phyloP scores from a whole-genome alignment of 495 filamentous ascomycete genomes.

The Sordaria brevicollis region DNA sequence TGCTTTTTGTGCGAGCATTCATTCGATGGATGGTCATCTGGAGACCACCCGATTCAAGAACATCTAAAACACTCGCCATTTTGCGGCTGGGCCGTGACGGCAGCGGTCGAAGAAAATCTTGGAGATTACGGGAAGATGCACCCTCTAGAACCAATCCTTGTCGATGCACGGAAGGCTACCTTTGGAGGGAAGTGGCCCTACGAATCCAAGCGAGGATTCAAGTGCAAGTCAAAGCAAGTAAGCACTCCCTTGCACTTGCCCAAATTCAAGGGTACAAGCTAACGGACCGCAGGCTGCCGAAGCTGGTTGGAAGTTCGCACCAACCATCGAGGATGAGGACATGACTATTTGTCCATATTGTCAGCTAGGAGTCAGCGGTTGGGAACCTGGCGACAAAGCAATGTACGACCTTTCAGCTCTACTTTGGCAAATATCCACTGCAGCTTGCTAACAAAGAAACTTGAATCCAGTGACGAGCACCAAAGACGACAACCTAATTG shows the following conservation, averaged over 20 bases:
- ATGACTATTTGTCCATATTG: slow-evolving; percentile 85
- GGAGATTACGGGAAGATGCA: slow-evolving; percentile 59
- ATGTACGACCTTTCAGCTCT: slow-evolving; percentile 43
- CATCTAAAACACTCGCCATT: slow-evolving; percentile 71
- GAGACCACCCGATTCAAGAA: slow-evolving; percentile 70
- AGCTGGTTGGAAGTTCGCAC: slow-evolving; percentile 89
- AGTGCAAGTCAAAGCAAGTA: slow-evolving; percentile 81
- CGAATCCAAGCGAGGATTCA: slow-evolving; percentile 77
- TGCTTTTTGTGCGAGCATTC: slow-evolving; percentile 76
- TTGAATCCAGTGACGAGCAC: slow-evolving; percentile 65
- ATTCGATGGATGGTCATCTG: slow-evolving; percentile 81
- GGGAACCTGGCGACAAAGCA: slow-evolving; percentile 86
- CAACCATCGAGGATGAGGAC: slow-evolving; percentile 68
- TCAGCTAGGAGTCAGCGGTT: slow-evolving; percentile 72
- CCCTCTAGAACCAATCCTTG: slow-evolving; percentile 57
- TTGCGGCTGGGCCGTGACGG: slow-evolving; percentile 83
- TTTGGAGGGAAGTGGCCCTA: slow-evolving; percentile 79
- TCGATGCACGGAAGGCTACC: slow-evolving; percentile 67
- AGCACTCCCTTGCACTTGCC: slow-evolving; percentile 1
- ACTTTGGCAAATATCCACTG: background rate
- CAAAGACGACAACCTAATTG: slow-evolving; percentile 66
- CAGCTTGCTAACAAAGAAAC: slow-evolving; percentile 11
- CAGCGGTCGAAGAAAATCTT: slow-evolving; percentile 54
- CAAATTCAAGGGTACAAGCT: slow-evolving; percentile 6
- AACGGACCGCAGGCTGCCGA: slow-evolving; percentile 60